Evolutionary conservation across 495 filamentous ascomycete species (phyloP).

Genomic region (Neurospora sp.): DNA sequence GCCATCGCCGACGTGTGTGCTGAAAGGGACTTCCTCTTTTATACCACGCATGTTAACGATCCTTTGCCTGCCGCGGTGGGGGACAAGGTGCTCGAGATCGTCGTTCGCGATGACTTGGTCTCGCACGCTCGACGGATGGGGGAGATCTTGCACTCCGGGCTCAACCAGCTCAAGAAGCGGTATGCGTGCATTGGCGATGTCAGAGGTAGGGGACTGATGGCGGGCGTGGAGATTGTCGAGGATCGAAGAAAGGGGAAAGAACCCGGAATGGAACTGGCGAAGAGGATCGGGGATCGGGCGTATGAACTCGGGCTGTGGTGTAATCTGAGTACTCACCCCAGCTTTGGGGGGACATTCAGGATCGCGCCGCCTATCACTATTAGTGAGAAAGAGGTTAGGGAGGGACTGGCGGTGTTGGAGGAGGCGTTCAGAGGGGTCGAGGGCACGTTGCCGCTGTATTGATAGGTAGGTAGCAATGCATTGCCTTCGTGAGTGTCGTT

Average conservation of each 20-base stretch:
- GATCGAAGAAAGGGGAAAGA: slow-evolving; percentile 29
- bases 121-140: slow-evolving; percentile 30
- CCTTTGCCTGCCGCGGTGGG: slow-evolving; percentile 45
- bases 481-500: too few species aligned
- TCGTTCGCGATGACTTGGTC: slow-evolving; percentile 39
- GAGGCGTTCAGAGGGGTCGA: slow-evolving; percentile 27
- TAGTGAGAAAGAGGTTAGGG: slow-evolving; percentile 37
- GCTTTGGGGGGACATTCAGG: slow-evolving; percentile 45
- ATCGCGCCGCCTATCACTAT: slow-evolving; percentile 50
- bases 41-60: slow-evolving; percentile 42
- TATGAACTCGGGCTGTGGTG: slow-evolving; percentile 42
- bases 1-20: slow-evolving; percentile 35
- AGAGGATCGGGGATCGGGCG: slow-evolving; percentile 32
- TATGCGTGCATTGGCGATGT: slow-evolving; percentile 49
- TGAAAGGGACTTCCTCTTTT: slow-evolving; percentile 27
- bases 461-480: not conserved
- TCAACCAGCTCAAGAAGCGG: slow-evolving; percentile 31
- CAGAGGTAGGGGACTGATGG: slow-evolving; percentile 42
- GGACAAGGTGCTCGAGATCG: slow-evolving; percentile 46
- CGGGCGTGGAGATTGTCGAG: slow-evolving; percentile 44
- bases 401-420: slow-evolving; percentile 38
- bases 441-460: slow-evolving; percentile 13
- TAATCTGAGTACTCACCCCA: slow-evolving; percentile 39
- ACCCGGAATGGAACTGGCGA: slow-evolving; percentile 36
- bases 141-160: slow-evolving; percentile 28